Conservation (phyloP, 2,329 filamentous ascomycete genomes). For the Fusarium mangiferae region DNA sequence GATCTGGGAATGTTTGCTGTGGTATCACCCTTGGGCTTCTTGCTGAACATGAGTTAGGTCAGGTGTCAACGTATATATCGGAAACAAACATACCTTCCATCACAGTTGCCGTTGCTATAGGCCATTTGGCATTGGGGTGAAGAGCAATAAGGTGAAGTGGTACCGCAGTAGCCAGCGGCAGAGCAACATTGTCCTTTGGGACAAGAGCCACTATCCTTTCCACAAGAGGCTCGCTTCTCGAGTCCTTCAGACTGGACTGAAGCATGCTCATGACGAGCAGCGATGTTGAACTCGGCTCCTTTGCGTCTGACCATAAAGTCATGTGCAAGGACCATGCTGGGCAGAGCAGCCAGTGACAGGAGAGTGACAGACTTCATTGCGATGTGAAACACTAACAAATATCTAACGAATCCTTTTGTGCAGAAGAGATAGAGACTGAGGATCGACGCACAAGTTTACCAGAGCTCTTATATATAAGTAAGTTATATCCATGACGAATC, state of each 20-base stretch:
- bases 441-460: background rate
- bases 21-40: constrained; percentile 42
- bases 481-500: background rate
- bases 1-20: constrained; percentile 45
- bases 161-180: constrained; percentile 49
- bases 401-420: background rate
- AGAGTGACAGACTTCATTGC: constrained; percentile 10
- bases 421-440: background rate
- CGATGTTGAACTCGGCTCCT: constrained; percentile 17
- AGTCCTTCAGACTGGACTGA: background rate
- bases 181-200: constrained; percentile 48
- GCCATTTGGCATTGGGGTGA: constrained; percentile 51
- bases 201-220: constrained; percentile 46
- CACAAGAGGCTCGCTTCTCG: constrained; percentile 38
- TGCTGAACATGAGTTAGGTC: constrained; percentile 29
- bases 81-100: constrained; percentile 47
- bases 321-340: background rate
- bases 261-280: background rate
- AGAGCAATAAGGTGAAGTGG: constrained; percentile 44
- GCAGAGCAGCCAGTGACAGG: background rate
- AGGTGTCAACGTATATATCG: too few relatives aligned
- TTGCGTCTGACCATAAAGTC: constrained; percentile 6
- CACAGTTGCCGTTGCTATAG: constrained; percentile 49
- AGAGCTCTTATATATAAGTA: constrained; percentile 6
- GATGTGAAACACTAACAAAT: background rate